Base-by-base conservation (phyloP, 2,329 filamentous ascomycete species). In the Ciborinia camelliae region DNA sequence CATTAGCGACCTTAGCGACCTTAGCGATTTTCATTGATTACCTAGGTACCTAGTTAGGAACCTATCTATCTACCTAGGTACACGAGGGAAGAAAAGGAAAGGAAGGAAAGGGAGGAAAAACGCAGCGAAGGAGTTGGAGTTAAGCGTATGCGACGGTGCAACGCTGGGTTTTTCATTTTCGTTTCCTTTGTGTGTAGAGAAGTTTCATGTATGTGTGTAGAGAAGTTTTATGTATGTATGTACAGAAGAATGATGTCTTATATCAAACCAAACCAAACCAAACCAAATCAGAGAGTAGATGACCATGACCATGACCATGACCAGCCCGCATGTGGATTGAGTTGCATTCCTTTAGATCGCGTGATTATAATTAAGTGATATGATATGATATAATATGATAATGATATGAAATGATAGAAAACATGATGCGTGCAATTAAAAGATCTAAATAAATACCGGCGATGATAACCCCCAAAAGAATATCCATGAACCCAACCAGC, bases 141-240 rank as follows among this genome's bases (percentile, higher is more conserved):
- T 59, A 14, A 26, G 55, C 41, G 30, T 47, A 35, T 47, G 55
- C 55, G 12, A 35, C 20, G 28, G n/a, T 47, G 55, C 55, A 35
- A 4, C 30, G 55, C 41, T 20, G 55, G 55, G 55, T 6, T 59
- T 59, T 14, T n/a, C n/a, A 26, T 35, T 37, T 26, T 59, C 55
- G 26, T 47, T 47, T 4, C 26, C 14, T 8, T 7, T 35, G 5
- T 14, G 26, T 15, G 23, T 15, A 7, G 5, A 10, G 8, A 7
- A 2, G 23, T 35, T 47, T 47, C 4, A 45, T 35, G n/a, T 8
- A 12, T 35, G 5, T 14, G 26, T 15, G 23, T 15, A 7, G 5
- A 10, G 8, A 7, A 2, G 23, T 32, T n/a, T n/a, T n/a, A n/a
- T n/a, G n/a, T 2, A 35, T 23, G 14, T 47, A 35, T 26, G 15